Percentiles rank a stretch among this genome's conserved stretches.
These are phyloP conservation scores for Lipomyces yamanashiensis DNA, from an alignment of 805 yeast genomes.

Conservation along the genomic window DNA sequence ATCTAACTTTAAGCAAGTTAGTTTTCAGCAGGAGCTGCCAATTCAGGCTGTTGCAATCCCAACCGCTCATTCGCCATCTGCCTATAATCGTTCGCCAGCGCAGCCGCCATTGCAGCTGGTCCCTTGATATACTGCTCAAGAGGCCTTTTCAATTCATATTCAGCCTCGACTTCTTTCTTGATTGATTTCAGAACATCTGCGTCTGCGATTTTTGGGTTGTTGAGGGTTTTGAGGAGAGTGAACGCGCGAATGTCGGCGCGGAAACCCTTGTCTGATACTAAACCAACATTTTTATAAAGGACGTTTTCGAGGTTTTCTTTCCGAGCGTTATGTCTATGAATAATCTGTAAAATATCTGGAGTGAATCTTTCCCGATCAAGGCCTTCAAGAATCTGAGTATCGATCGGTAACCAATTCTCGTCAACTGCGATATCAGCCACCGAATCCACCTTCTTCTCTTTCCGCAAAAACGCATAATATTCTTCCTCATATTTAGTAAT, in stretches of 20 bases:
- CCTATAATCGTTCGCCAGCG: constrained; percentile 5
- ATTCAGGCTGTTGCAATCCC: neutral
- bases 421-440: constrained; percentile 10
- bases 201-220: constrained; percentile 4
- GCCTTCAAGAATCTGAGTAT: neutral
- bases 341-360: constrained; percentile 19
- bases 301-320: constrained; percentile 4
- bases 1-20: neutral
- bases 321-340: constrained; percentile 19
- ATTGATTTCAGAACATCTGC: neutral
- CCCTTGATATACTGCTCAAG: constrained; percentile 8
- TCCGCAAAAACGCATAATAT: constrained; percentile 8
- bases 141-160: constrained; percentile 2
- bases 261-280: constrained; percentile 2
- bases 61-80: neutral
- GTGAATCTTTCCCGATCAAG: constrained; percentile 4
- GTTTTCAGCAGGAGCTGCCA: neutral
- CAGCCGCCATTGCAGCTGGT: constrained; percentile 18
- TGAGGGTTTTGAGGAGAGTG: neutral
- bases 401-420: constrained; percentile 13
- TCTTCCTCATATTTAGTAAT: constrained; percentile 11
- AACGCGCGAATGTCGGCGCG: constrained; percentile 12
- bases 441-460: neutral
- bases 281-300: neutral
- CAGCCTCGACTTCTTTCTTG: constrained; percentile 11